Evolutionary conservation across 345 rosid genomes (phyloP).

Genomic region (Draba incana): DNA sequence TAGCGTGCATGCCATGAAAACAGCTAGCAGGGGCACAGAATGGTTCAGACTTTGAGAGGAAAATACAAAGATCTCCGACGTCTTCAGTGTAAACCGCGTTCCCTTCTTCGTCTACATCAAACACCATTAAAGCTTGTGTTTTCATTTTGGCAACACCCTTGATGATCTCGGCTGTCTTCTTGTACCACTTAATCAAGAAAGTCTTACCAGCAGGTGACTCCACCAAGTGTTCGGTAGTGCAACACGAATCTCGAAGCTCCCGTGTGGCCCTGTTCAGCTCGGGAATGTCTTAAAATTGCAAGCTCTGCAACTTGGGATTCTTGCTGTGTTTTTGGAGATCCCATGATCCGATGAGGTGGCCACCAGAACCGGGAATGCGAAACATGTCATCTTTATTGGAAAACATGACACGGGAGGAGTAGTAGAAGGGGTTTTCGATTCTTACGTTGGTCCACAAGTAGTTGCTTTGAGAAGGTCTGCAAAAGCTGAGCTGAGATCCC

Average conservation of each 20-base stretch:
- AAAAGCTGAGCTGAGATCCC: background rate
- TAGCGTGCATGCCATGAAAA: background rate
- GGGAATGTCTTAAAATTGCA: background rate
- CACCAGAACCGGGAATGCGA: background rate
- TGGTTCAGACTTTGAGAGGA: background rate
- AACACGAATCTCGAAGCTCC: background rate
- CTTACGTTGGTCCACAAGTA: background rate
- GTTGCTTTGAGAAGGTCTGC: background rate
- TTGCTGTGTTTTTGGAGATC: background rate
- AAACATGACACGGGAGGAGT: background rate
- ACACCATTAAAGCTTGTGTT: slow-evolving; percentile 37
- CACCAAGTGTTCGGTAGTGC: background rate
- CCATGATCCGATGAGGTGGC: slow-evolving; percentile 8
- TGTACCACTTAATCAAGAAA: slow-evolving; percentile 17
- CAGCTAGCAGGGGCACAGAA: slow-evolving; percentile 4
- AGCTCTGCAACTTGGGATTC: background rate
- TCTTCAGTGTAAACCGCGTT: slow-evolving; percentile 3
- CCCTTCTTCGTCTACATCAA: slow-evolving; percentile 56
- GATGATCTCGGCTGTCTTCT: background rate
- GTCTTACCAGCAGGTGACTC: background rate
- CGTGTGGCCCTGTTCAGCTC: background rate
- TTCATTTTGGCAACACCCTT: background rate
- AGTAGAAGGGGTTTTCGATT: background rate
- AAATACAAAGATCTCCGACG: background rate
- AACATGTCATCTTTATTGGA: background rate